These are phyloP conservation scores for Sphaerobolus stellatus DNA, from an alignment of 1,284 basidiomycete genomes.

Conservation along the genomic window DNA sequence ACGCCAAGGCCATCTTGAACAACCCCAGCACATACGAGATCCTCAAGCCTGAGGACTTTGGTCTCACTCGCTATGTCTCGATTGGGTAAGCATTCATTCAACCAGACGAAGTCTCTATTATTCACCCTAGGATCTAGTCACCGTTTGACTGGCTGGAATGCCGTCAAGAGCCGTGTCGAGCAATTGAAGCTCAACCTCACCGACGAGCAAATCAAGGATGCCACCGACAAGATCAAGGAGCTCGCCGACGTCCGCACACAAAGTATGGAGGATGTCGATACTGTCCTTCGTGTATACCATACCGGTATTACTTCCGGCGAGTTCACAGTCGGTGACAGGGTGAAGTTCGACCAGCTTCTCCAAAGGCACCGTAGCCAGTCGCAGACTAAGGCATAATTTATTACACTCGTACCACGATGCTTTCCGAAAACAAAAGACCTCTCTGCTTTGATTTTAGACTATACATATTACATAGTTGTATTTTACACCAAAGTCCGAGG, in stretches of 20 bases:
- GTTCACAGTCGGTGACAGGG: constrained; percentile 85
- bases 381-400: too few species aligned
- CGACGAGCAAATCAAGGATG: constrained; percentile 96
- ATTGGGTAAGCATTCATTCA: constrained; percentile 68
- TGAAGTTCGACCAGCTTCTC: constrained; percentile 80
- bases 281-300: constrained; percentile 93
- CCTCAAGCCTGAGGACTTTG: constrained; percentile 97
- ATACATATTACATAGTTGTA: too few species aligned
- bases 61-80: constrained; percentile 95
- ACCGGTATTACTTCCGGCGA: constrained; percentile 85
- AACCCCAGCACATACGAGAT: constrained; percentile 99
- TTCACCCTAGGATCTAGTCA: constrained; percentile 62
- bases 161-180: constrained; percentile 98
- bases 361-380: constrained; percentile 63
- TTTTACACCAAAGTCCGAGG: too few species aligned
- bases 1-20: constrained; percentile 99
- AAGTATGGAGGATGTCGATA: constrained; percentile 99
- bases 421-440: too few species aligned
- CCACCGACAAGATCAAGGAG: constrained; percentile 99
- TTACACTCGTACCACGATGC: too few species aligned
- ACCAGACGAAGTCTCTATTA: too few species aligned
- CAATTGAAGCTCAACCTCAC: constrained; percentile 86
- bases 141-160: constrained; percentile 97
- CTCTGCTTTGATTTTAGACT: too few species aligned
- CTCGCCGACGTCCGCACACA: constrained; percentile 98